Conservation (phyloP, 129 eudicot genomes). For the Smallanthus sonchifolius region DNA sequence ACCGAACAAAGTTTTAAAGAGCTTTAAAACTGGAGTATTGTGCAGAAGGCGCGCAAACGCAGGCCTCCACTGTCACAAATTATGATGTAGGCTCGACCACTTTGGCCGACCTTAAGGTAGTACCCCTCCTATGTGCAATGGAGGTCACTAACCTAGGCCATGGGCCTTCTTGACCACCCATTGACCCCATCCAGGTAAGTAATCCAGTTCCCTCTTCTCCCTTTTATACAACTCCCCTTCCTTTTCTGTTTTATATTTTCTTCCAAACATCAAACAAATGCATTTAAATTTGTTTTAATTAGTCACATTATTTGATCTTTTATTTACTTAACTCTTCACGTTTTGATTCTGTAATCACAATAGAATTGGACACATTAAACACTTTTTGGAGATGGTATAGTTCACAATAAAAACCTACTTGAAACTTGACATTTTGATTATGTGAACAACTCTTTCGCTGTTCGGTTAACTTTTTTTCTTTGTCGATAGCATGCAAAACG, state of each 20-base stretch:
- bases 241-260: not conserved
- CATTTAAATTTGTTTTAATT: not conserved
- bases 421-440: too few relatives aligned
- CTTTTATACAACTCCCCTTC: not conserved
- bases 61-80: constrained; percentile 54
- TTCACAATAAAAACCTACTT: too few relatives aligned
- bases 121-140: constrained; percentile 37
- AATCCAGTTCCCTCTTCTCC: not conserved
- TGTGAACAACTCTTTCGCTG: too few relatives aligned
- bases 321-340: too few relatives aligned
- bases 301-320: too few relatives aligned
- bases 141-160: constrained; percentile 40
- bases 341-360: too few relatives aligned
- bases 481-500: too few relatives aligned
- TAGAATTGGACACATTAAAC: too few relatives aligned
- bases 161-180: constrained; percentile 32
- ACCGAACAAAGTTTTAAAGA: too few relatives aligned
- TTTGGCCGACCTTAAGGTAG: constrained; percentile 37
- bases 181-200: constrained; percentile 50
- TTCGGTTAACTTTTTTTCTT: too few relatives aligned
- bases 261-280: not conserved
- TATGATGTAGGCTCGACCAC: constrained; percentile 52
- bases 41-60: constrained; percentile 59
- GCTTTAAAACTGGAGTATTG: not conserved
- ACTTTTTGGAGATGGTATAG: too few relatives aligned